Conservation (phyloP, 116 monocot genomes). For the Trichopus zeylanicus region DNA sequence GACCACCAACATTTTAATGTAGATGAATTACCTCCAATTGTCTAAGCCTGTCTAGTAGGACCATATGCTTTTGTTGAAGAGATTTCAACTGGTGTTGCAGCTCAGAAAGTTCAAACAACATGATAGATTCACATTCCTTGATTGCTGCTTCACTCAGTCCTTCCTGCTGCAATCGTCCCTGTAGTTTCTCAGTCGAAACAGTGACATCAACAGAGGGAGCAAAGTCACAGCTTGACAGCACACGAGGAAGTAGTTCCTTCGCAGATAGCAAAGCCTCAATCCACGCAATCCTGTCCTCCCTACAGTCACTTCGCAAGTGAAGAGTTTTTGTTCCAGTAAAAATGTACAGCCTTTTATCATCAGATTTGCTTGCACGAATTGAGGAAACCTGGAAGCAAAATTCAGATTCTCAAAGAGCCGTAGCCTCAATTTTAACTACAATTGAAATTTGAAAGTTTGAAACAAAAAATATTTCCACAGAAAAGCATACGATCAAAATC, state of each 20-base stretch:
- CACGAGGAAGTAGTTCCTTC: constrained; percentile 72
- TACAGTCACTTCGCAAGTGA: constrained; percentile 76
- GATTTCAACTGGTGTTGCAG: constrained; percentile 55
- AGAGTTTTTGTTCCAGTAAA: constrained; percentile 92
- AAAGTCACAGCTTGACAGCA: constrained; percentile 55
- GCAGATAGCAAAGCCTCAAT: constrained; percentile 62
- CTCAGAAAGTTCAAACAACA: constrained; percentile 59
- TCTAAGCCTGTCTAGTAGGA: constrained; percentile 74
- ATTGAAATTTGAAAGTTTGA: not conserved
- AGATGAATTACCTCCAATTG: constrained; percentile 69
- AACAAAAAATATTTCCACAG: not conserved
- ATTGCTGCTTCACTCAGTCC: constrained; percentile 51
- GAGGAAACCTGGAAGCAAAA: constrained; percentile 70
- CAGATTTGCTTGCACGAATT: constrained; percentile 83
- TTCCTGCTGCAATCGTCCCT: constrained; percentile 61
- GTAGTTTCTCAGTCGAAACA: constrained; percentile 71
- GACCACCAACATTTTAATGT: not conserved
- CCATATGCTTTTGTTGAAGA: constrained; percentile 63
- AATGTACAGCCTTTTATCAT: constrained; percentile 89
- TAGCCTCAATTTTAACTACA: not conserved
- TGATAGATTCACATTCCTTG: constrained; percentile 80
- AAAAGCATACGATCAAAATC: not conserved
- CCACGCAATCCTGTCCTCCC: constrained; percentile 76
- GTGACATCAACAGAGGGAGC: constrained; percentile 33
- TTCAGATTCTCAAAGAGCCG: not conserved